A percentile compares a stretch with the other conserved stretches of the same genome.
These are phyloP conservation scores for Pyronema domesticum DNA, from an alignment of 495 filamentous ascomycete species.

Conservation along the genomic window DNA sequence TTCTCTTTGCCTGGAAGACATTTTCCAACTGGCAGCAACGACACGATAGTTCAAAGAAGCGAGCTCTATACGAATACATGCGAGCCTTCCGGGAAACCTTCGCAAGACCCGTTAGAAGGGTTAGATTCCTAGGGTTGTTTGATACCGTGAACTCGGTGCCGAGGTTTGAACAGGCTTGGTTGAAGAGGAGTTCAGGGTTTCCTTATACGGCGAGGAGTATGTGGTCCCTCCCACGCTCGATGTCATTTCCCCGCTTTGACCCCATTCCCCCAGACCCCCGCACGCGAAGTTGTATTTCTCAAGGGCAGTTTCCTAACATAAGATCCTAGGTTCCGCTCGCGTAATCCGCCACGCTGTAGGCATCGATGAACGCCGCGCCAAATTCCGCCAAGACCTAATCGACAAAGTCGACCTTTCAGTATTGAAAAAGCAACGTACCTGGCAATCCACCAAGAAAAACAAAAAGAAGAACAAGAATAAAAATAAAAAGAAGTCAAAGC, in stretches of 20 bases:
- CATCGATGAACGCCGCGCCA: conserved; percentile 61
- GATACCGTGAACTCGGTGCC: conserved; percentile 73
- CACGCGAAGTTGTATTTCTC: too few relatives aligned
- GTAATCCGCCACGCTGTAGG: conserved; percentile 55
- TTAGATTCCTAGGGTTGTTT: conserved; percentile 52
- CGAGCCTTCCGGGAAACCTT: conserved; percentile 75
- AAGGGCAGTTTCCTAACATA: too few relatives aligned
- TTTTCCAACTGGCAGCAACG: conserved; percentile 72
- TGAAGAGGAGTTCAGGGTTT: conserved; percentile 57
- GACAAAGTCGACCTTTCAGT: conserved; percentile 10
- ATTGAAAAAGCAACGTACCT: conserved; percentile 8
- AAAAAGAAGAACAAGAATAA: not conserved
- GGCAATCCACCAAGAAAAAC: conserved; percentile 1
- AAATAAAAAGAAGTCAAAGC: not conserved
- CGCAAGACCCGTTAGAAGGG: conserved; percentile 53
- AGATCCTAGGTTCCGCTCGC: conserved; percentile 11
- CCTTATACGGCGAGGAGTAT: conserved; percentile 60
- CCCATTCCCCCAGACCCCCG: too few relatives aligned
- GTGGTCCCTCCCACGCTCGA: not conserved
- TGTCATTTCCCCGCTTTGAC: too few relatives aligned
- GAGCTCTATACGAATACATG: conserved; percentile 48
- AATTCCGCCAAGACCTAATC: conserved; percentile 31
- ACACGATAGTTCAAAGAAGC: conserved; percentile 37
- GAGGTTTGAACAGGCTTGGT: conserved; percentile 66
- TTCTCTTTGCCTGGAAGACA: conserved; percentile 71